Evolutionary conservation across 805 yeast genomes (phyloP).

Genomic region (Hanseniaspora guilliermondii): DNA sequence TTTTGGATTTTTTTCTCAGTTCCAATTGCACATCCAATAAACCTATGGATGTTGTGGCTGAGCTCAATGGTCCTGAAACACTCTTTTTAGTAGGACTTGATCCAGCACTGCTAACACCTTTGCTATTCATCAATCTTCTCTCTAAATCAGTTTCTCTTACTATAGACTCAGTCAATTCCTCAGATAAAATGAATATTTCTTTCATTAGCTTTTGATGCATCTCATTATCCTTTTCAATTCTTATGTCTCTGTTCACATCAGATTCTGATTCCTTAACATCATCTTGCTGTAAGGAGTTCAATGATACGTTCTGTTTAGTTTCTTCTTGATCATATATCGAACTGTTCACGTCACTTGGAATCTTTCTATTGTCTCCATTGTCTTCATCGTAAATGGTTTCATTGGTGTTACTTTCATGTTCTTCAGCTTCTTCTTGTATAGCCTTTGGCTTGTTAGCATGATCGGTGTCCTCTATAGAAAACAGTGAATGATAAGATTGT

Average conservation of each 20-base stretch:
- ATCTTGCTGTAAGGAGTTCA: constrained; percentile 10
- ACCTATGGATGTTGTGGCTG: background rate
- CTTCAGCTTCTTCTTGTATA: constrained; percentile 3
- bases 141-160: constrained; percentile 56
- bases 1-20: constrained; percentile 30
- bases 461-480: constrained; percentile 12
- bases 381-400: background rate
- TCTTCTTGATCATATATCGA: background rate
- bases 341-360: background rate
- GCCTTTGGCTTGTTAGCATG: background rate
- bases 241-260: background rate
- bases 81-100: constrained; percentile 8
- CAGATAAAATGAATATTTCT: constrained; percentile 56
- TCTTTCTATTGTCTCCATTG: background rate
- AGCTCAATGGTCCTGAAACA: constrained; percentile 12
- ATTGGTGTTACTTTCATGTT: background rate
- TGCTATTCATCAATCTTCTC: constrained; percentile 25
- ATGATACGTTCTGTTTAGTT: background rate
- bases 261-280: background rate
- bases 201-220: constrained; percentile 36
- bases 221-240: constrained; percentile 25
- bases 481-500: constrained; percentile 18
- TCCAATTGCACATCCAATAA: constrained; percentile 24
- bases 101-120: background rate
- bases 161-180: constrained; percentile 61